phyloP scores from a whole-genome alignment of 2,329 filamentous ascomycete species.

The Lecanosticta acicola region DNA sequence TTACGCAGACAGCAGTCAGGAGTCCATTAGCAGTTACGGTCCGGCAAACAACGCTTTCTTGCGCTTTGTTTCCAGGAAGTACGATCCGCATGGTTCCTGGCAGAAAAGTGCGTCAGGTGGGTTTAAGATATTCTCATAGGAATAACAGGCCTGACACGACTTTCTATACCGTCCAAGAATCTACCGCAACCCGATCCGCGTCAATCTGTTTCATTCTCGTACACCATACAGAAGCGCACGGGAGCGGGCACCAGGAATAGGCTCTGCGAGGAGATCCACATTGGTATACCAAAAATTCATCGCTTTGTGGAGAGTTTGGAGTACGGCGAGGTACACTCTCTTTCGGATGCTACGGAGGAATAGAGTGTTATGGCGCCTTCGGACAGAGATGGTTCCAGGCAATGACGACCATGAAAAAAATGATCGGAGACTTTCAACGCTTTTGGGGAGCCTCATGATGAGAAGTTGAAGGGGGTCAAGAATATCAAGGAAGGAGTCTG shows the following conservation, averaged over 20 bases:
- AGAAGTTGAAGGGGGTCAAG: not conserved
- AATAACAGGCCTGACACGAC: too few species aligned
- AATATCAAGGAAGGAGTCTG: not conserved
- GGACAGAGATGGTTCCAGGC: slow-evolving; percentile 1
- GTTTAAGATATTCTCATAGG: slow-evolving; percentile 39
- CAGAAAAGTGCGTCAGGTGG: slow-evolving; percentile 39
- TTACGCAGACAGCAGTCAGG: slow-evolving; percentile 30
- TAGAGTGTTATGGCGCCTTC: not conserved
- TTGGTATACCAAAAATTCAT: not conserved
- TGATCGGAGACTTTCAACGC: not conserved
- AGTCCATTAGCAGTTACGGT: slow-evolving; percentile 30
- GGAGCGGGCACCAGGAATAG: too few species aligned
- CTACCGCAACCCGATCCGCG: too few species aligned
- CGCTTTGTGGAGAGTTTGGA: not conserved
- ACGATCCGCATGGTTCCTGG: slow-evolving; percentile 19
- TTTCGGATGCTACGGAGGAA: not conserved
- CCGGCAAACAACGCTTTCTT: slow-evolving; percentile 21
- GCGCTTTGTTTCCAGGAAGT: slow-evolving; percentile 12
- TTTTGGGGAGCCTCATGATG: not conserved
- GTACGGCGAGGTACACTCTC: not conserved
- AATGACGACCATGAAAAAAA: slow-evolving; percentile 1
- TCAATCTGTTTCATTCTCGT: too few species aligned
- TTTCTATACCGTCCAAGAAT: too few species aligned
- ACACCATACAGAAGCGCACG: too few species aligned
- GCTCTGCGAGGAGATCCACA: too few species aligned